A percentile compares a stretch with the other conserved stretches of the same genome.
These are phyloP conservation scores for Phaseolus lunatus DNA, from an alignment of 306 rosid genomes.

Conservation along the genomic window DNA sequence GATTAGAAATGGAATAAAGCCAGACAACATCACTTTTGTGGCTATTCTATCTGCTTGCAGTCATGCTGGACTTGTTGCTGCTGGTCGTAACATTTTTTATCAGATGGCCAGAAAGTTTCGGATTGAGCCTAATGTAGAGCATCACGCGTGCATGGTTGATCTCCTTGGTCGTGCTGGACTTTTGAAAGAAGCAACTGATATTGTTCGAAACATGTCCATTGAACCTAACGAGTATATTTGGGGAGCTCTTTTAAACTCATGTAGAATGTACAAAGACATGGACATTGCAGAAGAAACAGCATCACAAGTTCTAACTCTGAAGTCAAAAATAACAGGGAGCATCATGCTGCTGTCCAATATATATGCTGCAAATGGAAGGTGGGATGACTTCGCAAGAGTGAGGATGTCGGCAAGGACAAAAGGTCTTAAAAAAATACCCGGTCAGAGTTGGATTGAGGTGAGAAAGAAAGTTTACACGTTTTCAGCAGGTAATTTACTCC, in stretches of 20 bases:
- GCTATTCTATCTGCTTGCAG: slow-evolving; percentile 85
- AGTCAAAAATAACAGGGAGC: slow-evolving; percentile 62
- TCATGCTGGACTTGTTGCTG: slow-evolving; percentile 72
- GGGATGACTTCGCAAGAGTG: slow-evolving; percentile 88
- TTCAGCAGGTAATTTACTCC: slow-evolving; percentile 65
- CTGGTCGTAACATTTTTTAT: slow-evolving; percentile 62
- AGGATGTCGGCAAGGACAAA: slow-evolving; percentile 72
- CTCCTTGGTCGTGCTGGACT: slow-evolving; percentile 87
- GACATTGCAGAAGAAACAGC: slow-evolving; percentile 66
- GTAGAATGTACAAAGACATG: slow-evolving; percentile 67
- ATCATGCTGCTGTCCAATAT: slow-evolving; percentile 83
- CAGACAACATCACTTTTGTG: slow-evolving; percentile 76
- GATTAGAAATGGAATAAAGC: slow-evolving; percentile 61
- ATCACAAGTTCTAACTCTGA: slow-evolving; percentile 51
- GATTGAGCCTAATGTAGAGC: slow-evolving; percentile 77
- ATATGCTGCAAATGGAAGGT: slow-evolving; percentile 76
- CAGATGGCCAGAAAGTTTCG: slow-evolving; percentile 60
- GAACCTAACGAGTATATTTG: slow-evolving; percentile 80
- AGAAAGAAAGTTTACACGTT: slow-evolving; percentile 67
- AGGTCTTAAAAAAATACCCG: slow-evolving; percentile 72
- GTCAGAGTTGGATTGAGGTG: slow-evolving; percentile 89
- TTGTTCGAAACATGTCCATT: slow-evolving; percentile 71
- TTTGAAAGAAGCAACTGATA: slow-evolving; percentile 70
- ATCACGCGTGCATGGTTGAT: slow-evolving; percentile 85
- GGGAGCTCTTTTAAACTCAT: slow-evolving; percentile 83